Base-by-base conservation (phyloP, 75 land plant genomes). In the Pinus albicaulis region DNA sequence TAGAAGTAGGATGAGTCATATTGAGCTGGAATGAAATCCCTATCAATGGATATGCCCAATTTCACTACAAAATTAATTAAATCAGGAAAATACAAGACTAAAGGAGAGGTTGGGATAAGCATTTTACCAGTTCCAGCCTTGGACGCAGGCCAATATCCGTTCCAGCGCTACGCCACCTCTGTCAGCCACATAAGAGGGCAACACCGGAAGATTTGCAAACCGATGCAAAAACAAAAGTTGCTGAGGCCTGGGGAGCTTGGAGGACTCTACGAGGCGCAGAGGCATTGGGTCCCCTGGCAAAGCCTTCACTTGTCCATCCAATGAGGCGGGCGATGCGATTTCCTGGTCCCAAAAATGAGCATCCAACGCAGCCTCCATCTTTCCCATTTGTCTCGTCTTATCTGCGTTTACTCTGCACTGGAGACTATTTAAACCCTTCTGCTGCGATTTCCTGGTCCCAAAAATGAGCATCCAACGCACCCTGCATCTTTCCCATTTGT, bases 141-240 rank as follows among this genome's bases (percentile, higher is more conserved):
- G 73, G 1, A 81, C 80, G 26, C 82, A 14, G 56, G 81, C 57
- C 25, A 87, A 15, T 38, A 78, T 85, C 56, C 89, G 80, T 25
- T 88, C 88, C 6, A 88, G 81, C 23, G 79, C 58, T 69, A 88
- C 36, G 8, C 90, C 92, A 44, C 61, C 26, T 34, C 57, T 71
- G 61, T 57, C 73, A 38, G 28, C 59, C 44, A 81, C 23, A 69
- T 65, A 82, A 59, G 87, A 86, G 36, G 90, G 92, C 72, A 90
- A 76, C 59, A 88, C 80, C 24, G 88, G 88, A 4, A 75, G 59
- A 24, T 81, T 13, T 82, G 88, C 80, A 88, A 90, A 90, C 23
- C 86, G 83, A 75, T 88, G 92, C 74, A 90, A 59, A 82, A 90
- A 90, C 58, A 88, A 79, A 68, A 86, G 59, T 78, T 90, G 92